Conservation (phyloP, 2,329 filamentous ascomycete genomes). For the Elsinoe australis region DNA sequence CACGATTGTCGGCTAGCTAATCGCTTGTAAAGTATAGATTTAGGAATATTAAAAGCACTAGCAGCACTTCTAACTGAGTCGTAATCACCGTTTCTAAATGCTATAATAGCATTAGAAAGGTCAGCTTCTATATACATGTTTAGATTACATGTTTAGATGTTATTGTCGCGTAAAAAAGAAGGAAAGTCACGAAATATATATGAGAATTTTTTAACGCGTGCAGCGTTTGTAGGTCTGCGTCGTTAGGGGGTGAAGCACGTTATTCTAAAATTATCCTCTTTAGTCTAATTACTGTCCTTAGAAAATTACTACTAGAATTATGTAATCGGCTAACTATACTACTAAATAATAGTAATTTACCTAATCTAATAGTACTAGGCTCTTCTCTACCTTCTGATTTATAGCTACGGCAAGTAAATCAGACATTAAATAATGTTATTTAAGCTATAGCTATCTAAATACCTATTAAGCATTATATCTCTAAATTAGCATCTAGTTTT, state of each 20-base stretch:
- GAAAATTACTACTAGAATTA: background rate
- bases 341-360: background rate
- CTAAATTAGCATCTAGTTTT: background rate
- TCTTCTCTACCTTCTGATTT: background rate
- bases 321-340: background rate
- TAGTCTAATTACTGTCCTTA: background rate
- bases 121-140: too few relatives aligned
- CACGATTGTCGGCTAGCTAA: too few relatives aligned
- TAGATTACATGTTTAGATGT: too few relatives aligned
- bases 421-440: background rate
- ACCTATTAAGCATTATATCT: background rate
- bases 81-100: too few relatives aligned
- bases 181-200: background rate
- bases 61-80: too few relatives aligned
- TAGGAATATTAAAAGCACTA: too few relatives aligned
- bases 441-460: background rate
- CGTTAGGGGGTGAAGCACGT: background rate
- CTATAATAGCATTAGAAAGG: too few relatives aligned
- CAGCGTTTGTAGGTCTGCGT: background rate
- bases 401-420: background rate
- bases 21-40: too few relatives aligned
- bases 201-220: background rate
- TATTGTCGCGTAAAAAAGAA: background rate
- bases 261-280: background rate
- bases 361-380: background rate